A percentile compares a stretch with the other conserved stretches of the same genome.
Evolutionary conservation across 306 rosid genomes (phyloP).

Genomic region (Prunus kanzakura): DNA sequence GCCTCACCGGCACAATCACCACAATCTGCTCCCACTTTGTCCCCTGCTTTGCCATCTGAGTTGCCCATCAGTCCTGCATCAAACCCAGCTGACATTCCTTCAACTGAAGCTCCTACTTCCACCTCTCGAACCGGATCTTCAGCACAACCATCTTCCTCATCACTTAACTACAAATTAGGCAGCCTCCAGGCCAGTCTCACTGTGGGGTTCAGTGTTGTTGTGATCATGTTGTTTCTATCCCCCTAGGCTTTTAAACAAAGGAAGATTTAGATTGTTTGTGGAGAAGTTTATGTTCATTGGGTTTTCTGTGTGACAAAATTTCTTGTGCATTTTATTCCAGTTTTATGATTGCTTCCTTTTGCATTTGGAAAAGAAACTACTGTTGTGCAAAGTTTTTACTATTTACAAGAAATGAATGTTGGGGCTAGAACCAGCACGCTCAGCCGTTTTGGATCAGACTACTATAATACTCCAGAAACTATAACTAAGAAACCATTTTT

Average conservation of each 20-base stretch:
- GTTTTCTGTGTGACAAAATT: neutral
- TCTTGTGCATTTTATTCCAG: neutral
- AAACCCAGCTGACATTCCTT: conserved; percentile 40
- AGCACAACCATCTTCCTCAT: conserved; percentile 36
- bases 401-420: neutral
- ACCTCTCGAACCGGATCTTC: conserved; percentile 24
- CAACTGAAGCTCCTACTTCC: conserved; percentile 37
- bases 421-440: neutral
- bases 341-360: neutral
- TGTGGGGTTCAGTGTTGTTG: conserved; percentile 26
- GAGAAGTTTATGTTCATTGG: neutral
- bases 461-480: too few species aligned
- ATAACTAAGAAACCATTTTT: neutral
- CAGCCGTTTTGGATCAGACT: too few species aligned
- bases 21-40: neutral
- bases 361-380: neutral
- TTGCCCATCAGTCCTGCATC: conserved; percentile 11
- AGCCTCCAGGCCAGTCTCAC: conserved; percentile 28
- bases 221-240: conserved; percentile 34
- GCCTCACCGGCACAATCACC: neutral
- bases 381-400: neutral
- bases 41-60: neutral
- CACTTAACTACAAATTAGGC: conserved; percentile 23
- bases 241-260: conserved; percentile 25
- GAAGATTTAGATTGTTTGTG: neutral